Conservation (phyloP, 192 early-diverging fungal genomes). For the Backusella liffmaniae region DNA sequence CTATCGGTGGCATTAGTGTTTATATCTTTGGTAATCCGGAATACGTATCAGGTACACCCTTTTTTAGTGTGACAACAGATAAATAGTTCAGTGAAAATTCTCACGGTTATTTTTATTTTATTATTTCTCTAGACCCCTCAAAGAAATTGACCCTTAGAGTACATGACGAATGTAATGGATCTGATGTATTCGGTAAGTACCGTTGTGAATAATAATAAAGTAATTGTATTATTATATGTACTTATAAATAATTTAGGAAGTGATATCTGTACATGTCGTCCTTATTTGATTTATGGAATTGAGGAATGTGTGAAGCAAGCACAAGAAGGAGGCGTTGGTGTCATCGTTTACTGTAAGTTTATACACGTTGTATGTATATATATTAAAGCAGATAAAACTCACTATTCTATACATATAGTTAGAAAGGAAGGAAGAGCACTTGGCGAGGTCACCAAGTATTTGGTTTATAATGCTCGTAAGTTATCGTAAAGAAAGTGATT, state of each 20-base stretch:
- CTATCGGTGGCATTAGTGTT: constrained; percentile 89
- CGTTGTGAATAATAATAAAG: not conserved
- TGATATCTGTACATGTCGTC: constrained; percentile 85
- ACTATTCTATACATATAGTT: constrained; percentile 41
- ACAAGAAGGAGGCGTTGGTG: constrained; percentile 87
- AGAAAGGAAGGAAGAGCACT: constrained; percentile 93
- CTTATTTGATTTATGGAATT: constrained; percentile 86
- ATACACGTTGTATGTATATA: not conserved
- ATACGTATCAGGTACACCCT: constrained; percentile 52
- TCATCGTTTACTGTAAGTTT: constrained; percentile 85
- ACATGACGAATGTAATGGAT: constrained; percentile 96
- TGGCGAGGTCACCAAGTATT: constrained; percentile 95
- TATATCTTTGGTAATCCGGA: constrained; percentile 93
- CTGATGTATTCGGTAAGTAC: constrained; percentile 72
- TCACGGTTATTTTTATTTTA: not conserved
- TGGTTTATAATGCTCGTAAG: constrained; percentile 95
- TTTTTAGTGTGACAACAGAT: not conserved
- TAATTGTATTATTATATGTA: not conserved
- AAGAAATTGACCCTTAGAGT: constrained; percentile 84
- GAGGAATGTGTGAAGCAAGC: constrained; percentile 87
- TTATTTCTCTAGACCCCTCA: constrained; percentile 55
- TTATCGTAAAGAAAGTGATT: constrained; percentile 6
- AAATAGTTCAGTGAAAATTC: not conserved
- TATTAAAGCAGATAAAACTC: not conserved
- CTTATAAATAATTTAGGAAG: constrained; percentile 34